phyloP scores from a whole-genome alignment of 2,329 filamentous ascomycete genomes.

The Colletotrichum falcatum region DNA sequence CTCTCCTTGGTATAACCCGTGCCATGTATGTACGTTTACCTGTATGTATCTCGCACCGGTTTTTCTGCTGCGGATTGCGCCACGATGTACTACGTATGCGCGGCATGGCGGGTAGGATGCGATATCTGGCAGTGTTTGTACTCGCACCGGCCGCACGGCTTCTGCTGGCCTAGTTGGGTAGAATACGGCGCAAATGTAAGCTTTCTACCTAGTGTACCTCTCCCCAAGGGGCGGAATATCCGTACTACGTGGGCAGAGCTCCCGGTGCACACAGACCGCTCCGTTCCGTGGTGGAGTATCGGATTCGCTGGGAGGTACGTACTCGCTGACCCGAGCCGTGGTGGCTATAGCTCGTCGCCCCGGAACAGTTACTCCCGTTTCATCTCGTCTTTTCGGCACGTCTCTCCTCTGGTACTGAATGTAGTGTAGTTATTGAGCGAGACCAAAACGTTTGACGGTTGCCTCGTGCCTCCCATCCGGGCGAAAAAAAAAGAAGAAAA shows the following conservation, averaged over 20 bases:
- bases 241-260: neutral
- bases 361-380: slow-evolving; percentile 28
- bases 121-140: neutral
- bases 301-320: slow-evolving; percentile 20
- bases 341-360: neutral
- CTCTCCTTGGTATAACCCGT: neutral
- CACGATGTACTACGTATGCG: neutral
- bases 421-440: too few species aligned
- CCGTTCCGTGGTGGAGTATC: slow-evolving; percentile 5
- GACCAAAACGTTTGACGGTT: too few species aligned
- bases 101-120: too few species aligned
- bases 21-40: too few species aligned
- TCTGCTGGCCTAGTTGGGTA: neutral
- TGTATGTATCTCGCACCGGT: neutral
- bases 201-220: too few species aligned
- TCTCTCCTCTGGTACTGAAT: neutral
- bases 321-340: neutral
- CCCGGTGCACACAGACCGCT: slow-evolving; percentile 19
- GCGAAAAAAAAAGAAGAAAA: too few species aligned
- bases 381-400: slow-evolving; percentile 21
- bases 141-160: neutral
- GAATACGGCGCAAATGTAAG: neutral
- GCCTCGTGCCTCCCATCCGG: too few species aligned
- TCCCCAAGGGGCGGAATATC: too few species aligned
- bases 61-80: neutral